Evolutionary conservation across 148 eudicot species (phyloP), one percentile per base, ranked within the genome.

Genomic region (Cornus controversa): DNA sequence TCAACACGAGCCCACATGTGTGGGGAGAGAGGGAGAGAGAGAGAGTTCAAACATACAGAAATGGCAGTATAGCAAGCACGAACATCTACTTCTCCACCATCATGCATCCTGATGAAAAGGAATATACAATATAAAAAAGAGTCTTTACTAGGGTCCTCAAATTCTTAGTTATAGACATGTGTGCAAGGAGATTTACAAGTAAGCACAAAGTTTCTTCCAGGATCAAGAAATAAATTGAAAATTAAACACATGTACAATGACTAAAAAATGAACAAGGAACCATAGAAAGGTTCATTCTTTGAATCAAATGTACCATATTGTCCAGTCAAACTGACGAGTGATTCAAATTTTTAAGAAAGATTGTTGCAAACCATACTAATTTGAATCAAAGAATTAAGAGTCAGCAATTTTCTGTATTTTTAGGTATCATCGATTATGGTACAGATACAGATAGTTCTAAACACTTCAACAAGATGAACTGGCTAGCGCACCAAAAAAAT

Each of bases 11-110:
- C 67, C 62, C 23, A n/a, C 8, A 26, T 10, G 23, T 6, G 4
- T 40, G 8, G 45, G 8, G 8, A 0, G 45, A 0, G 45, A 6
- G 37, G 37, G 37, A 36, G 37, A n/a, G 37, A 36, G 37, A 40
- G 34, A 22, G 70, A 47, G 6, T 7, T 47, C n/a, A 13, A 53
- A 65, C 97, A 86, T 85, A 93, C 97, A 67, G 99, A 89, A 76
- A 96, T 80, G 37, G 98, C 99, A 80, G 99, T 96, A 84, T 96
- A 96, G 85, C 99, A 96, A 58, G 99, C 99, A 82, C 99, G 92
- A 23, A 93, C 98, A 90, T 96, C 99, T 54, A 89, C 78, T 87
- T 96, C 98, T 77, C 98, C 99, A 31, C 89, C 88, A 71, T 91
- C 96, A 87, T 93, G 99, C 99, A 96, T 96, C 91, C 99, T 96